Evolutionary conservation across 176 grass and related monocot species (phyloP).

Genomic region (Poa pratensis): DNA sequence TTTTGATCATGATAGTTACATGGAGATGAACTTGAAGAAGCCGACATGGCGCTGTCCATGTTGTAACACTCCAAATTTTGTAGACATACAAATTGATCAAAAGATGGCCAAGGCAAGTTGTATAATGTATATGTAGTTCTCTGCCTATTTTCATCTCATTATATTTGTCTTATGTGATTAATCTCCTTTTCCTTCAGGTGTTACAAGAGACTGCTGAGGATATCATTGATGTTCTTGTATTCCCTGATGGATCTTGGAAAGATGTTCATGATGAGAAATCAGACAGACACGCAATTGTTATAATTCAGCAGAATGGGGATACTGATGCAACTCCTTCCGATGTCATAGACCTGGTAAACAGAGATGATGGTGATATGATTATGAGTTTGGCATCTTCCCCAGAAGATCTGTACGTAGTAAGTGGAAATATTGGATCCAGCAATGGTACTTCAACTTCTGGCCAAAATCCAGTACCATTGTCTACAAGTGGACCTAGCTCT

Average conservation of each 20-base stretch:
- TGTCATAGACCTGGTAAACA: conserved; percentile 79
- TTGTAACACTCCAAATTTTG: conserved; percentile 72
- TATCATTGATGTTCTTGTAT: conserved; percentile 63
- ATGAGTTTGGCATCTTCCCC: conserved; percentile 37
- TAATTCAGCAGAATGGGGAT: conserved; percentile 33
- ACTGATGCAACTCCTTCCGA: conserved; percentile 30
- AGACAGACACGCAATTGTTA: conserved; percentile 41
- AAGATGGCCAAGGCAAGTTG: conserved; percentile 82
- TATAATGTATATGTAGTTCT: conserved; percentile 12
- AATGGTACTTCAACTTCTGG: conserved; percentile 37
- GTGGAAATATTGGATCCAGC: conserved; percentile 41
- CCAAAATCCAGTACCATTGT: conserved; percentile 41
- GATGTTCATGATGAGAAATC: conserved; percentile 56
- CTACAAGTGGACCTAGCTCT: conserved; percentile 16
- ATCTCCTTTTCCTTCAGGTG: conserved; percentile 59
- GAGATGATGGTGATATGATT: conserved; percentile 47
- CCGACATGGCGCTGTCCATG: conserved; percentile 86
- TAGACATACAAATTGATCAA: conserved; percentile 77
- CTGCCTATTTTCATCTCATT: conserved; percentile 26
- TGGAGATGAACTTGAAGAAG: conserved; percentile 90
- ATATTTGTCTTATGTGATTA: conserved; percentile 27
- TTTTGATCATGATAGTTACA: conserved; percentile 97
- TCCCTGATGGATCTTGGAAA: conserved; percentile 88
- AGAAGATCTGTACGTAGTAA: conserved; percentile 23
- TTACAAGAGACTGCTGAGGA: conserved; percentile 63